Conservation (phyloP, 371 early-diverging fungal species). For the Amoeboaphelidium protococcarum region DNA sequence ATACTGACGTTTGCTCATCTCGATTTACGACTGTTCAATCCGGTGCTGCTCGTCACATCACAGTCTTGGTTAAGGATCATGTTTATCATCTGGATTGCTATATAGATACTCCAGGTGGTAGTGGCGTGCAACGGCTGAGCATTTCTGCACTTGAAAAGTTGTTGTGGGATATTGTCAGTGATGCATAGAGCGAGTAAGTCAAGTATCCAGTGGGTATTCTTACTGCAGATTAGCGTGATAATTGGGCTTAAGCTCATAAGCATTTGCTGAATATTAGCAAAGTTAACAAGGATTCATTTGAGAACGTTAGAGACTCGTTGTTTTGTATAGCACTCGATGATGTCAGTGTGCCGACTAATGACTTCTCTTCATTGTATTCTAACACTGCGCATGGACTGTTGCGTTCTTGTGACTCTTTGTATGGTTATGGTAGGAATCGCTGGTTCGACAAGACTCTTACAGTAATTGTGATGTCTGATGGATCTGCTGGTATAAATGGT, state of each 20-base stretch:
- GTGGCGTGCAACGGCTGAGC: no score
- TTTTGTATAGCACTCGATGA: slow-evolving; percentile 68
- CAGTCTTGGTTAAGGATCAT: slow-evolving; percentile 54
- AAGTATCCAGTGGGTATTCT: slow-evolving; percentile 41
- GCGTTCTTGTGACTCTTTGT: slow-evolving; percentile 16
- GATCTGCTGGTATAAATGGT: slow-evolving; percentile 73
- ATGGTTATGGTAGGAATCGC: slow-evolving; percentile 43
- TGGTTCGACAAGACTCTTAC: slow-evolving; percentile 89
- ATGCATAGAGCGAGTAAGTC: neutral
- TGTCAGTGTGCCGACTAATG: slow-evolving; percentile 7
- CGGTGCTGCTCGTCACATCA: slow-evolving; percentile 39
- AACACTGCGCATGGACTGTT: neutral
- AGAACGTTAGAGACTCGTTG: slow-evolving; percentile 44
- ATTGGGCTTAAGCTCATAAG: slow-evolving; percentile 35
- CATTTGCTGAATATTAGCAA: slow-evolving; percentile 14
- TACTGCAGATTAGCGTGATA: slow-evolving; percentile 58
- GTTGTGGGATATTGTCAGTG: slow-evolving; percentile 1
- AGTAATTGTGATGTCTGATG: slow-evolving; percentile 52
- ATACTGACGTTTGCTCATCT: slow-evolving; percentile 37
- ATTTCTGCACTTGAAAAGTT: slow-evolving; percentile 28
- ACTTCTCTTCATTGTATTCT: neutral
- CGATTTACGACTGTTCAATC: slow-evolving; percentile 5
- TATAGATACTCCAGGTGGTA: slow-evolving; percentile 27
- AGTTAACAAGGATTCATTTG: slow-evolving; percentile 29
- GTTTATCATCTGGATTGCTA: slow-evolving; percentile 45